Evolutionary conservation across 2,329 filamentous ascomycete genomes (phyloP).

Genomic region (Fusarium foetens): DNA sequence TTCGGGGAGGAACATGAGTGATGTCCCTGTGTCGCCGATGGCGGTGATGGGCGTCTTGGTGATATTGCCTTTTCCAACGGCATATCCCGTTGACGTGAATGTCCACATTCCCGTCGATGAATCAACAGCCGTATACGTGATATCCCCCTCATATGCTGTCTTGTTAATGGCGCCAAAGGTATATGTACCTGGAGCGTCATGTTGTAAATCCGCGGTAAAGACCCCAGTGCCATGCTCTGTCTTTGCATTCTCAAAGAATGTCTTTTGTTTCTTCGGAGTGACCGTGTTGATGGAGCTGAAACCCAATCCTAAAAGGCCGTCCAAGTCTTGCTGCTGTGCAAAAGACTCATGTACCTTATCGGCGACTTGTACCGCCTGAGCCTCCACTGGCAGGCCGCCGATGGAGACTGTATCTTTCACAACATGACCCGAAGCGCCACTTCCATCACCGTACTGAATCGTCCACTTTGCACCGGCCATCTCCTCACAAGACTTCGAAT

Average conservation of each 20-base stretch:
- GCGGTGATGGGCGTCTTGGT: conserved; percentile 48
- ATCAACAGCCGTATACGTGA: conserved; percentile 72
- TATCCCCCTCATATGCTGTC: conserved; percentile 68
- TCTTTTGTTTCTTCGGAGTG: conserved; percentile 53
- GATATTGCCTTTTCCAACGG: conserved; percentile 40
- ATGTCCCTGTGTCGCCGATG: conserved; percentile 71
- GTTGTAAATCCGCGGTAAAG: conserved; percentile 76
- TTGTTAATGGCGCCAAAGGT: conserved; percentile 78
- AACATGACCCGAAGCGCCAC: conserved; percentile 55
- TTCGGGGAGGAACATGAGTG: conserved; percentile 68
- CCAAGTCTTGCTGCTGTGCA: conserved; percentile 51
- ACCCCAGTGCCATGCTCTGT: conserved; percentile 50
- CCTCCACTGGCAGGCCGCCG: conserved; percentile 53
- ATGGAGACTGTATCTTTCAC: conserved; percentile 56
- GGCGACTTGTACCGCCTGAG: conserved; percentile 58
- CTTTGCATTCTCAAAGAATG: conserved; percentile 53
- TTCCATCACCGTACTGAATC: conserved; percentile 59
- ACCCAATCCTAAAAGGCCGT: conserved; percentile 57
- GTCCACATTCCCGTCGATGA: conserved; percentile 71
- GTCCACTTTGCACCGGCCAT: conserved; percentile 53
- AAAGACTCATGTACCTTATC: conserved; percentile 54
- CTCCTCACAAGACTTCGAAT: conserved; percentile 52
- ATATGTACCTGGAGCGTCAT: conserved; percentile 67
- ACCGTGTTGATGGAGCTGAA: conserved; percentile 58
- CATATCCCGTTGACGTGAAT: conserved; percentile 54